These are phyloP conservation scores for Fusarium sp. DNA, from an alignment of 2,329 filamentous ascomycete species.

Conservation along the genomic window DNA sequence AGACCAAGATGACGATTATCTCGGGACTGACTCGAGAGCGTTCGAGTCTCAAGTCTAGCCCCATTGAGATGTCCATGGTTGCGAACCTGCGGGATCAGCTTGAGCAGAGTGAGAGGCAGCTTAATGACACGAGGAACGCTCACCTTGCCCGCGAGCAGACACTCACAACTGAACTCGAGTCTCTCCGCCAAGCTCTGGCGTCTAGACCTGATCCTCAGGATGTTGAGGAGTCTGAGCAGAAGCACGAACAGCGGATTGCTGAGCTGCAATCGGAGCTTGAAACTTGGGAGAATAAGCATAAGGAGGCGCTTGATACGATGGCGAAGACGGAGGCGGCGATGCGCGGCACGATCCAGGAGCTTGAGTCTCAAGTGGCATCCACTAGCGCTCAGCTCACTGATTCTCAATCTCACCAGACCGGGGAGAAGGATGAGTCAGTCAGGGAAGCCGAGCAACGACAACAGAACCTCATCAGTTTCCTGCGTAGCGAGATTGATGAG, in stretches of 20 bases:
- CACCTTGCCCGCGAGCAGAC: conserved; percentile 79
- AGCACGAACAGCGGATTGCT: conserved; percentile 65
- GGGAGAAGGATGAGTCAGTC: conserved; percentile 52
- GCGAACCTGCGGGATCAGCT: conserved; percentile 87
- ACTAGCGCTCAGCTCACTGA: conserved; percentile 61
- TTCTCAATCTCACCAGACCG: conserved; percentile 52
- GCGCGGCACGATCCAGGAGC: conserved; percentile 72
- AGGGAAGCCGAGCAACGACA: conserved; percentile 63
- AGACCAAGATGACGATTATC: conserved; percentile 95
- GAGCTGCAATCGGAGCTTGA: conserved; percentile 75
- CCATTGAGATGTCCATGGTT: conserved; percentile 91
- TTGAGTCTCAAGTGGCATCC: conserved; percentile 68
- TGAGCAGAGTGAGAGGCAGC: conserved; percentile 82
- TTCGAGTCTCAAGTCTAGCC: conserved; percentile 82
- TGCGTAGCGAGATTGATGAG: conserved; percentile 80
- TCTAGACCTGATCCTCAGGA: conserved; percentile 39
- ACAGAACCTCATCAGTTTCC: conserved; percentile 63
- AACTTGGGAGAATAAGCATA: conserved; percentile 79
- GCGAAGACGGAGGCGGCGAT: conserved; percentile 76
- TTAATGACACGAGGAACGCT: conserved; percentile 74
- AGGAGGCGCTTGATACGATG: conserved; percentile 72
- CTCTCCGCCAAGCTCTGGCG: conserved; percentile 64
- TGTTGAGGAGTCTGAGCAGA: conserved; percentile 46
- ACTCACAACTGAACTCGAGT: conserved; percentile 73
- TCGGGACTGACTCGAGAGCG: conserved; percentile 91